Evolutionary conservation across 2,329 filamentous ascomycete species (phyloP), one percentile per base, ranked within the genome.

Genomic region (Berkeleyomyces basicola): DNA sequence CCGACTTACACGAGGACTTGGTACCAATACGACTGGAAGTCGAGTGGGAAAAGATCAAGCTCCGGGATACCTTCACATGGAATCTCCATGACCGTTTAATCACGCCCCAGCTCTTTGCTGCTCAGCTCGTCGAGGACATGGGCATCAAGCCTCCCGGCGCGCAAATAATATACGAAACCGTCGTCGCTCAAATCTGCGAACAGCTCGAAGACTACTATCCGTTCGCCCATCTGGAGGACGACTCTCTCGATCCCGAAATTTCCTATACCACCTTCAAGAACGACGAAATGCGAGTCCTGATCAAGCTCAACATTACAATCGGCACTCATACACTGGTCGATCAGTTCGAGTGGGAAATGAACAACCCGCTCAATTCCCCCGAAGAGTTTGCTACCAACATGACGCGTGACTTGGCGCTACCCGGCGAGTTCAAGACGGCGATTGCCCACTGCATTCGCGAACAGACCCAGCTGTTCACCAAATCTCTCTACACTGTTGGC

Each of bases 271-370:
- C 93, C 5, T 96, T 96, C 77, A 97, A 97, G 74, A 96, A 99
- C 71, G 93, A 99, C 71, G 93, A 99, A 76, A 96, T 99, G 92
- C 87, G 93, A 59, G 88, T 99, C 68, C 77, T 95, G 51, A 84
- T 99, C 74, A 97, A 96, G 74, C 79, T 99, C 59, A 96, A 97
- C 74, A 96, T 99, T 70, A 97, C 93, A 5, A 96, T 99, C 70
- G 93, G 92, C 47, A 87, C 89, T 66, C 89, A 95, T 70, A 97
- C 91, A 0, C 78, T 99, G 36, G 86, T 96, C 43, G 93, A 99
- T 70, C 93, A 97, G 71, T 97, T 99, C 66, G 93, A 99, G 74
- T 99, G 93, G 93, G 93, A 99, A 69, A 90, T 97, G 71, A 97
- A 97, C 74, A 95, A 96, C 71, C 87, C 91, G 0, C 77, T 86